Percentiles rank a stretch among this genome's conserved stretches.
Evolutionary conservation across 2,329 filamentous ascomycete species (phyloP).

Genomic region (Daldinia sp.): DNA sequence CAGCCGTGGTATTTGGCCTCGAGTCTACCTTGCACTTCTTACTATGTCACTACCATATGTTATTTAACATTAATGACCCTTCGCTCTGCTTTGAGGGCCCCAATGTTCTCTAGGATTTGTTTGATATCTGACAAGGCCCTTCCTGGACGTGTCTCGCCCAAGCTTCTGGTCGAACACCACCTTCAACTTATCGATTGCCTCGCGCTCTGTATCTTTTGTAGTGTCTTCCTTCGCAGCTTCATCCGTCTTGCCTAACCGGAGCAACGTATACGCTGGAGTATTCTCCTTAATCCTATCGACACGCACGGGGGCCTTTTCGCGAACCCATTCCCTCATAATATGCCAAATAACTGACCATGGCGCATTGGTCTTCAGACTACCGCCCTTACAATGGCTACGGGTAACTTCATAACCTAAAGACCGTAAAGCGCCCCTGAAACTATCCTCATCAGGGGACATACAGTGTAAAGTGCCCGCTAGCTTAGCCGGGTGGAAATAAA

Average conservation of each 20-base stretch:
- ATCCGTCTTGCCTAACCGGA: slow-evolving; percentile 61
- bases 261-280: slow-evolving; percentile 78
- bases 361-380: slow-evolving; percentile 93
- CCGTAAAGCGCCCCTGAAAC: slow-evolving; percentile 83
- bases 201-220: slow-evolving; percentile 42
- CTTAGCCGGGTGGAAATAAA: slow-evolving; percentile 84
- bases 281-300: slow-evolving; percentile 75
- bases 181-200: slow-evolving; percentile 54
- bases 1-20: slow-evolving; percentile 24
- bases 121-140: slow-evolving; percentile 86
- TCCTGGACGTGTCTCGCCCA: slow-evolving; percentile 75
- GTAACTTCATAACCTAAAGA: slow-evolving; percentile 85
- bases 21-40: slow-evolving; percentile 17
- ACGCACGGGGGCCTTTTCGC: slow-evolving; percentile 83
- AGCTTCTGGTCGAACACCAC: slow-evolving; percentile 81
- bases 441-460: slow-evolving; percentile 80
- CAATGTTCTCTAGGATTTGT: slow-evolving; percentile 91
- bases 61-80: slow-evolving; percentile 66
- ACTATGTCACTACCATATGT: slow-evolving; percentile 7
- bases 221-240: slow-evolving; percentile 50
- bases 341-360: slow-evolving; percentile 93
- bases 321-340: slow-evolving; percentile 90
- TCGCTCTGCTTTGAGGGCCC: slow-evolving; percentile 81
- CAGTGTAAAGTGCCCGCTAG: slow-evolving; percentile 84
- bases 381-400: slow-evolving; percentile 88